Conservation (phyloP, 2,329 filamentous ascomycete species). For the Rutstroemia sp. region DNA sequence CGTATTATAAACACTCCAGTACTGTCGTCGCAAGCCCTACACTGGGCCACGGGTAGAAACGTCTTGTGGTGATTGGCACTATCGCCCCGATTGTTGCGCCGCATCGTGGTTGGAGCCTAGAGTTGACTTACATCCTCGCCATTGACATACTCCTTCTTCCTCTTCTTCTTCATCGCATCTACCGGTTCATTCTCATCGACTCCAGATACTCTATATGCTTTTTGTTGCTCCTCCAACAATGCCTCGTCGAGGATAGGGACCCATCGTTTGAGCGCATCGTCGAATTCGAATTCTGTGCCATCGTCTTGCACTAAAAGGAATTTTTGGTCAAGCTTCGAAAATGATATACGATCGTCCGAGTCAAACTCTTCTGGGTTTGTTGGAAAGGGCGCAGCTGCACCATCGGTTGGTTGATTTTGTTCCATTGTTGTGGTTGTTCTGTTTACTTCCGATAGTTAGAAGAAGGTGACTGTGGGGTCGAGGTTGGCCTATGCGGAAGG, state of each 20-base stretch:
- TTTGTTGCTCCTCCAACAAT: slow-evolving; percentile 51
- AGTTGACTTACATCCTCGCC: slow-evolving; percentile 40
- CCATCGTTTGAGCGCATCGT: slow-evolving; percentile 66
- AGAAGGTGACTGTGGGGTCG: background rate
- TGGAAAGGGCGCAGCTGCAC: slow-evolving; percentile 20
- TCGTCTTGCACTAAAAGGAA: slow-evolving; percentile 80
- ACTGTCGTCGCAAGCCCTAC: background rate
- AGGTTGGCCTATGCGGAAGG: background rate
- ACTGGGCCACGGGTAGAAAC: background rate
- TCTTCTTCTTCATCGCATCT: slow-evolving; percentile 40
- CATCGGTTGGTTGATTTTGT: slow-evolving; percentile 12
- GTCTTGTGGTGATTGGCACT: too few species aligned
- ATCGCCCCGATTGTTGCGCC: too few species aligned
- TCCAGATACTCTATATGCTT: slow-evolving; percentile 51
- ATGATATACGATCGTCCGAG: slow-evolving; percentile 75
- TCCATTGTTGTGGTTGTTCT: slow-evolving; percentile 16
- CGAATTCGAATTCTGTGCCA: slow-evolving; percentile 79
- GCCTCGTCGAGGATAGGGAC: slow-evolving; percentile 59
- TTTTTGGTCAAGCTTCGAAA: slow-evolving; percentile 74
- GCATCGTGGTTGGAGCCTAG: background rate
- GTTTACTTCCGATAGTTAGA: background rate
- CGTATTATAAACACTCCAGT: background rate
- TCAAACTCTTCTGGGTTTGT: slow-evolving; percentile 47
- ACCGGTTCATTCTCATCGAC: slow-evolving; percentile 49
- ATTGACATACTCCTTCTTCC: slow-evolving; percentile 42